phyloP scores from a whole-genome alignment of 2,329 filamentous ascomycete species.

The Fulvia fulva region DNA sequence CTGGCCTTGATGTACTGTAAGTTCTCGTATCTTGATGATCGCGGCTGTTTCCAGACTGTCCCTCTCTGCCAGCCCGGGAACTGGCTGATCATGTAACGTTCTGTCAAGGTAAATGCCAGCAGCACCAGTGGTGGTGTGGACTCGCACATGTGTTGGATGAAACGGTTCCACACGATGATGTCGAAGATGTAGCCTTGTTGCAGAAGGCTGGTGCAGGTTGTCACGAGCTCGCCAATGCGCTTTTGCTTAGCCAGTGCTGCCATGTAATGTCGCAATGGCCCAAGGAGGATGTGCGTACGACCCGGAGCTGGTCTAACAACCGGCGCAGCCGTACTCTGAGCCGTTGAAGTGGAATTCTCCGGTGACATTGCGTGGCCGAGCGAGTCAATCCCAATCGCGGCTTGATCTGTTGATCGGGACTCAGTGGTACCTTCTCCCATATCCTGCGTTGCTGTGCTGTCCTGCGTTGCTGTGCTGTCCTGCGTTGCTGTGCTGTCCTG shows the following conservation, averaged over 20 bases:
- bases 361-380: neutral
- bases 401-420: too few relatives aligned
- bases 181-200: conserved; percentile 68
- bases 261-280: conserved; percentile 51
- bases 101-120: conserved; percentile 70
- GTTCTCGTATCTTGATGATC: conserved; percentile 18
- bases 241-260: conserved; percentile 51
- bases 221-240: conserved; percentile 36
- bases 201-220: conserved; percentile 54
- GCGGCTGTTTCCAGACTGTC: conserved; percentile 17
- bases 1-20: conserved; percentile 30
- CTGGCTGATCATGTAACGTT: conserved; percentile 70
- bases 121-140: conserved; percentile 51
- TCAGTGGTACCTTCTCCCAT: too few relatives aligned
- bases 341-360: neutral
- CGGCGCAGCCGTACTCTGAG: neutral
- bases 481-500: too few relatives aligned
- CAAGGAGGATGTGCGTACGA: conserved; percentile 39
- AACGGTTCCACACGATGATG: conserved; percentile 72
- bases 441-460: too few relatives aligned
- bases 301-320: conserved; percentile 12
- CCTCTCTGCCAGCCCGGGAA: conserved; percentile 67
- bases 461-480: too few relatives aligned
- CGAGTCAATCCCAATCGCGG: conserved; percentile 17
- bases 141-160: conserved; percentile 64